Evolutionary conservation across 495 filamentous ascomycete genomes (phyloP), one percentile per base, ranked within the genome.

Genomic region (Hypoxylon cercidicola): DNA sequence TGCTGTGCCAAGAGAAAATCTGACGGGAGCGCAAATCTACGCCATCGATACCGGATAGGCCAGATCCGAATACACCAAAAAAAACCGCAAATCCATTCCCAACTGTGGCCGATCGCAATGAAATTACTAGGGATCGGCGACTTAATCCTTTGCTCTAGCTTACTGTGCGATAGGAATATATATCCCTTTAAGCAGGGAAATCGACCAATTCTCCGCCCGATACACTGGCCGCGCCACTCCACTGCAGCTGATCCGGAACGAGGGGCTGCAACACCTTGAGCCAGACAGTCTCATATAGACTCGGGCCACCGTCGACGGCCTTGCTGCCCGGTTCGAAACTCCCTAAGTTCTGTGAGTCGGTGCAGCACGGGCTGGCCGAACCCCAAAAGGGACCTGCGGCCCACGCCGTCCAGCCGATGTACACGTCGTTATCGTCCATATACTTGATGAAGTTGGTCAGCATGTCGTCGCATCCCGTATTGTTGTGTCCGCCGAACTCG

Each of bases 361-460:
- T 79, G 69, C 80, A 85, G 72, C 80, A 85, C 1, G 82, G 75
- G 62, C 74, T 78, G 20, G 72, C 68, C 15, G 68, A 50, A 0
- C 82, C 81, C 81, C 81, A 83, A 56, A 84, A 78, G 1, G 82
- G 81, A 0, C 81, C 81, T 3, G 81, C 82, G 4, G 81, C 81
- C 81, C 80, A 85, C 10, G 79, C 80, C 0, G 82, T 80, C 82
- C 82, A 85, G 1, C 82, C 82, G 53, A 84, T 83, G 54, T 80
- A 85, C 50, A 77, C 81, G 4, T 77, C 74, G 61, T 84, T 83
- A 43, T 76, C 39, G 9, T 72, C 62, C 76, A 84, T 78, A 69
- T 83, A 84, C 46, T 82, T 75, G 63, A 83, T 51, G 18, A 82
- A 74, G 25, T 74, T 73, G 21, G 69, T 67, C 35, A 84, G 62